A percentile compares a stretch with the other conserved stretches of the same genome.
Conservation (phyloP, 2,329 filamentous ascomycete species). For the Aureobasidium pullulans region DNA sequence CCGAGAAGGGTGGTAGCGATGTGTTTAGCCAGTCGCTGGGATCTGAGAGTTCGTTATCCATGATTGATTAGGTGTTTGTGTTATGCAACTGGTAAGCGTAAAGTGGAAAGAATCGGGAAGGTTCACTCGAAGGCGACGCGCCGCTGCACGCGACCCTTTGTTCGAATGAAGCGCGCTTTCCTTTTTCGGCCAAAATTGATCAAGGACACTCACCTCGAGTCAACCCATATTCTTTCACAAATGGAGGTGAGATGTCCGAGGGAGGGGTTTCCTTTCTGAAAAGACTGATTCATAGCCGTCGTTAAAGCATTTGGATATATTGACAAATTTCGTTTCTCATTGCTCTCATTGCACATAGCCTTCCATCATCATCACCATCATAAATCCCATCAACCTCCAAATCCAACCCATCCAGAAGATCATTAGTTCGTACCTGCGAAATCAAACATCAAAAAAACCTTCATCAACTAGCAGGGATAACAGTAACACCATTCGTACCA, state of each 20-base stretch:
- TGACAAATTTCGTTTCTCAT: too few relatives aligned
- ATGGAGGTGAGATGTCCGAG: too few relatives aligned
- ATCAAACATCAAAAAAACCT: not conserved
- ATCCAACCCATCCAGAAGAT: not conserved
- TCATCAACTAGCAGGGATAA: not conserved
- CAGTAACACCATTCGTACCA: slow-evolving; percentile 16
- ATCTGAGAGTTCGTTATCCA: slow-evolving; percentile 47
- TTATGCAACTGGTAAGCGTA: not conserved
- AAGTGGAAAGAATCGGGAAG: slow-evolving; percentile 18
- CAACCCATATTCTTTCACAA: too few relatives aligned
- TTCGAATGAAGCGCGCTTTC: not conserved
- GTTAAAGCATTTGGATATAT: too few relatives aligned
- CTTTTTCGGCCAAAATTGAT: slow-evolving; percentile 1
- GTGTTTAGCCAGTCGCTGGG: slow-evolving; percentile 81
- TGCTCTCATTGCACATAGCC: not conserved
- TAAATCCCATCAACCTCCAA: not conserved
- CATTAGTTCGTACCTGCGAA: not conserved
- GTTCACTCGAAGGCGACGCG: slow-evolving; percentile 20
- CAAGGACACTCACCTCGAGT: not conserved
- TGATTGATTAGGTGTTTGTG: not conserved
- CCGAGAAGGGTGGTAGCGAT: slow-evolving; percentile 55
- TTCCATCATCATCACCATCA: not conserved
- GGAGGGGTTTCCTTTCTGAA: too few relatives aligned
- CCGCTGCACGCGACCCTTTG: not conserved
- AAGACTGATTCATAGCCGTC: too few relatives aligned